phyloP scores from a whole-genome alignment of 257 asterid species.

The Rehmannia glutinosa region DNA sequence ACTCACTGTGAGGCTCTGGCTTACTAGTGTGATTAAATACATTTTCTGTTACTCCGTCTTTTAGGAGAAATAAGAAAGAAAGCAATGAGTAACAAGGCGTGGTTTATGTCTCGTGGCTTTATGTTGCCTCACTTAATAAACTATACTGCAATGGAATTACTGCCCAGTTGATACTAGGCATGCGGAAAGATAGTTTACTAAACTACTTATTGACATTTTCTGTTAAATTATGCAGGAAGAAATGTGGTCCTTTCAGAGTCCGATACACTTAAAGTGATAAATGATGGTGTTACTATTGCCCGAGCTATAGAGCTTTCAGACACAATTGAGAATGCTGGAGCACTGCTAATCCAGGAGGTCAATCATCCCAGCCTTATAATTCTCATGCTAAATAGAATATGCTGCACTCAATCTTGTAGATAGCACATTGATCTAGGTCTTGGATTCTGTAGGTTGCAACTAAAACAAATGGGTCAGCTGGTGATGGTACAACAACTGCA shows the following conservation, averaged over 20 bases:
- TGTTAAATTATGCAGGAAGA: conserved; percentile 48
- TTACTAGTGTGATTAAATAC: too few species aligned
- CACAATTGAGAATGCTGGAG: conserved; percentile 89
- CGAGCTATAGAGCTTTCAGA: conserved; percentile 90
- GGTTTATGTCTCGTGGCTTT: not conserved
- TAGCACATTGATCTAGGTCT: conserved; percentile 6
- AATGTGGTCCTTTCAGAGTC: conserved; percentile 82
- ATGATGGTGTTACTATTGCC: conserved; percentile 93
- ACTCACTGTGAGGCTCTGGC: too few species aligned
- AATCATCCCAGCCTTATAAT: not conserved
- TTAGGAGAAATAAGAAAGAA: not conserved
- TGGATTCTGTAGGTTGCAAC: conserved; percentile 62
- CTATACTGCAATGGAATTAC: not conserved
- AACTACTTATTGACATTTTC: conserved; percentile 3
- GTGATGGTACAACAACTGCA: conserved; percentile 97
- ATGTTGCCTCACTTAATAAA: not conserved
- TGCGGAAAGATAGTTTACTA: not conserved
- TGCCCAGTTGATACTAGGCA: not conserved
- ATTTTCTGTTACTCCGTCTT: not conserved
- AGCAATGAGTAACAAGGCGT: not conserved
- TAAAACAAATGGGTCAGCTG: conserved; percentile 78
- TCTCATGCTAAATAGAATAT: not conserved
- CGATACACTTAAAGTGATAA: conserved; percentile 61
- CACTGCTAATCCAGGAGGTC: conserved; percentile 79
- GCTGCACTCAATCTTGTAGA: conserved; percentile 6